Conservation (phyloP, 73 alveolate species). For the Paramecium biaurelia region DNA sequence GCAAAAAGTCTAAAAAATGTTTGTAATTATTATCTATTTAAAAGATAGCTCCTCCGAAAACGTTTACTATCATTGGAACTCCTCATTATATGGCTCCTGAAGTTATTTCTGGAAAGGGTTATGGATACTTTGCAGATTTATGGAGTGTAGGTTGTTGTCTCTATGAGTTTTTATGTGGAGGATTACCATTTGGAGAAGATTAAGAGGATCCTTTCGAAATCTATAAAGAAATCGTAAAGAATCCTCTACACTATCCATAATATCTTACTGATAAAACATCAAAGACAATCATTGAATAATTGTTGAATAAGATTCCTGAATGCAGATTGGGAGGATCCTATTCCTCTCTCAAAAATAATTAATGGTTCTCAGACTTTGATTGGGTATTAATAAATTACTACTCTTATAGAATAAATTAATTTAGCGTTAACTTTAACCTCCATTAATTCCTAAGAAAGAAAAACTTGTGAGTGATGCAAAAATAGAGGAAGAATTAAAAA, state of each 20-base stretch:
- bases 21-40: not conserved
- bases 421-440: not conserved
- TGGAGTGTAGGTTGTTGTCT: constrained; percentile 58
- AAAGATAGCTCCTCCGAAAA: constrained; percentile 17
- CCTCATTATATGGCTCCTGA: constrained; percentile 69
- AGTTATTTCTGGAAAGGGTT: constrained; percentile 64
- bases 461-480: not conserved
- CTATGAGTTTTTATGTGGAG: constrained; percentile 70
- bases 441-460: not conserved
- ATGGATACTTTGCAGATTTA: constrained; percentile 57
- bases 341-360: constrained; percentile 39
- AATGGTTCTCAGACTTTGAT: constrained; percentile 50
- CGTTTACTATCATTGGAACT: constrained; percentile 57
- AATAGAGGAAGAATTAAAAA: not conserved
- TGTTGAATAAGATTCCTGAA: constrained; percentile 61
- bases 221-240: constrained; percentile 68
- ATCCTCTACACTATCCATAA: constrained; percentile 17
- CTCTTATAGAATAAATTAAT: not conserved
- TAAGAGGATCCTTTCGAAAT: constrained; percentile 76
- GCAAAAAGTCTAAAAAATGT: constrained; percentile 31
- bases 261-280: constrained; percentile 58
- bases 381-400: constrained; percentile 24
- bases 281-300: constrained; percentile 48
- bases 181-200: constrained; percentile 74
- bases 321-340: constrained; percentile 63